phyloP scores from a whole-genome alignment of 768 basidiomycete genomes.

The Leccinum uliginosum region DNA sequence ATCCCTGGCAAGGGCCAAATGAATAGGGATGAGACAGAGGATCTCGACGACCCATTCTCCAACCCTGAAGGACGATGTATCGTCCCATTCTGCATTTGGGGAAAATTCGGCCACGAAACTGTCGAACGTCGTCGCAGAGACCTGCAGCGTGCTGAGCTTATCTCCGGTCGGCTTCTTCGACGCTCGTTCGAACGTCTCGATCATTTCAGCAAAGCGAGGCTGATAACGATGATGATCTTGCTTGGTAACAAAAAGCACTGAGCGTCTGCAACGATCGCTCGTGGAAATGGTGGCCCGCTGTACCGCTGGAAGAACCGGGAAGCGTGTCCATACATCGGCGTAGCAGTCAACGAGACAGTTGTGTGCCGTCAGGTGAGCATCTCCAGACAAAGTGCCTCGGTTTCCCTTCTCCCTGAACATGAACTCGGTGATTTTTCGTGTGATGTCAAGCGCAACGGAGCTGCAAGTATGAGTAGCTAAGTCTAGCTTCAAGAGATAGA shows the following conservation, averaged over 20 bases:
- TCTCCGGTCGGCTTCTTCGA: constrained; percentile 51
- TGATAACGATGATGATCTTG: constrained; percentile 32
- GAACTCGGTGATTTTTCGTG: constrained; percentile 53
- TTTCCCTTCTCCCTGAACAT: constrained; percentile 45
- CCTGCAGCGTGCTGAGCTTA: constrained; percentile 33
- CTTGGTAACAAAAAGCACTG: constrained; percentile 43
- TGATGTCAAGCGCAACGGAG: constrained; percentile 51
- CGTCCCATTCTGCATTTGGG: constrained; percentile 14
- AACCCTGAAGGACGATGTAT: constrained; percentile 35
- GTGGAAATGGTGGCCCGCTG: constrained; percentile 40
- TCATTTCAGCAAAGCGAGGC: constrained; percentile 42
- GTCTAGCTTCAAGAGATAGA: constrained; percentile 45
- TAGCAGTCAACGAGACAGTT: constrained; percentile 54
- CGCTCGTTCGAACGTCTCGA: constrained; percentile 43
- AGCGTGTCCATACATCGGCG: constrained; percentile 55
- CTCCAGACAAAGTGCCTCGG: constrained; percentile 17
- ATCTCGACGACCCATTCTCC: constrained; percentile 64
- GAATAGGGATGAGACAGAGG: constrained; percentile 61
- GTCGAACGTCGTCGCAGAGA: constrained; percentile 29
- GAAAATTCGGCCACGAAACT: constrained; percentile 16
- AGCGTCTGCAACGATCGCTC: constrained; percentile 26
- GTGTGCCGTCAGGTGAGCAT: constrained; percentile 29
- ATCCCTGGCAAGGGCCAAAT: constrained; percentile 55
- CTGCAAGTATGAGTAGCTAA: constrained; percentile 26
- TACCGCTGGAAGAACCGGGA: constrained; percentile 52